Conservation (phyloP, 306 rosid species). For the Dryas alaskensis region DNA sequence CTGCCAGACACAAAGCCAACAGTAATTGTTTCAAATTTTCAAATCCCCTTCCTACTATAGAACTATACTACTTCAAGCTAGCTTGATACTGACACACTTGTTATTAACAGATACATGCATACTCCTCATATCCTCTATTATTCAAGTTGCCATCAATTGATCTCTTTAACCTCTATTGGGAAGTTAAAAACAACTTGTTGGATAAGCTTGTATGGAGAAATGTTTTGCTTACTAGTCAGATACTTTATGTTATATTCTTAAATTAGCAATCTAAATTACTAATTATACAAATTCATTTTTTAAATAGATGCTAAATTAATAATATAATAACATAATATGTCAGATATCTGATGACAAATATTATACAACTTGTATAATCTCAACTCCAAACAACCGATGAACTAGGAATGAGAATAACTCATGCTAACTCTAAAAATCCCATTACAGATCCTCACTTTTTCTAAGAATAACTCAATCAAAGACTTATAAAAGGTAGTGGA, state of each 20-base stretch:
- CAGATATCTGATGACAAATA: too few relatives aligned
- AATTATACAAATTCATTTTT: too few relatives aligned
- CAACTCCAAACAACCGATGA: not conserved
- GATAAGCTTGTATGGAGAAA: not conserved
- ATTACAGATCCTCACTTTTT: not conserved
- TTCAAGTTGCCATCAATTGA: slow-evolving; percentile 1
- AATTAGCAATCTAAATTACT: too few relatives aligned
- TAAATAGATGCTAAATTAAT: too few relatives aligned
- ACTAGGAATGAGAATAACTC: not conserved
- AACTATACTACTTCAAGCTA: not conserved
- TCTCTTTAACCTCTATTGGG: not conserved
- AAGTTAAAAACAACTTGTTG: slow-evolving; percentile 3
- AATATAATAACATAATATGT: too few relatives aligned
- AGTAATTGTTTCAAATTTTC: not conserved
- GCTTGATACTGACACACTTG: not conserved
- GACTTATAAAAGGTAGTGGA: not conserved
- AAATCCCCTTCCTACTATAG: too few relatives aligned
- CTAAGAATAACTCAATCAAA: not conserved
- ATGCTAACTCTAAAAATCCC: not conserved
- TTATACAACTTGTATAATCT: not conserved
- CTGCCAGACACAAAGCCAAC: not conserved
- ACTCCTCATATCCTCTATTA: not conserved
- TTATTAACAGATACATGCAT: not conserved
- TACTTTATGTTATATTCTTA: too few relatives aligned
- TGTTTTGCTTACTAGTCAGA: not conserved